phyloP scores from a whole-genome alignment of 441 rosid genomes.

The Erodium moschatum region DNA sequence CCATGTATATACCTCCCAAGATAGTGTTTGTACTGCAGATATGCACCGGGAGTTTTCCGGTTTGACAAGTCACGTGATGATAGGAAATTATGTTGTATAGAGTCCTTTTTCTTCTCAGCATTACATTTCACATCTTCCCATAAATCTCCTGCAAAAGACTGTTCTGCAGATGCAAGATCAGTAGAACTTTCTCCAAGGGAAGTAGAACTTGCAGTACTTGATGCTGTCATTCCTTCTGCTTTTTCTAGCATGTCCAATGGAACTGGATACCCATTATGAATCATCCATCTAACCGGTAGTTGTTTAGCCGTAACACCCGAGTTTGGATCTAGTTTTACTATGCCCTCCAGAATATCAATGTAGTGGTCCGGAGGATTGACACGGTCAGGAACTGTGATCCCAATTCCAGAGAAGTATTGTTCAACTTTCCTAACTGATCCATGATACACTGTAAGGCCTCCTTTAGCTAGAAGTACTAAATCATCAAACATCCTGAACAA shows the following conservation, averaged over 20 bases:
- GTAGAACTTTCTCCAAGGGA: constrained; percentile 30
- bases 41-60: constrained; percentile 54
- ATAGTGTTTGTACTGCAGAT: constrained; percentile 69
- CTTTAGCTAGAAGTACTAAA: constrained; percentile 86
- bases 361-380: constrained; percentile 91
- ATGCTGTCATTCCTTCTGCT: constrained; percentile 44
- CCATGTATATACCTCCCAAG: constrained; percentile 60
- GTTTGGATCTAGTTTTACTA: constrained; percentile 40
- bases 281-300: constrained; percentile 37
- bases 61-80: constrained; percentile 53
- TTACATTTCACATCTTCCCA: constrained; percentile 64
- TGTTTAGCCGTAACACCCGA: constrained; percentile 54
- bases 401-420: constrained; percentile 70
- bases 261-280: constrained; percentile 44
- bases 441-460: constrained; percentile 79
- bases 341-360: constrained; percentile 91
- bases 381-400: constrained; percentile 78
- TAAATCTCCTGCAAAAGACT: constrained; percentile 65
- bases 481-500: constrained; percentile 93
- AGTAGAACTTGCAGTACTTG: constrained; percentile 32
- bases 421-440: constrained; percentile 87
- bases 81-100: constrained; percentile 39
- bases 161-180: constrained; percentile 28
- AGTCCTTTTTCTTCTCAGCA: constrained; percentile 56
- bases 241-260: constrained; percentile 76